Percentiles rank a stretch among this genome's conserved stretches.
Conservation (phyloP, 1,284 basidiomycete genomes). For the Xerocomus amazonicus region DNA sequence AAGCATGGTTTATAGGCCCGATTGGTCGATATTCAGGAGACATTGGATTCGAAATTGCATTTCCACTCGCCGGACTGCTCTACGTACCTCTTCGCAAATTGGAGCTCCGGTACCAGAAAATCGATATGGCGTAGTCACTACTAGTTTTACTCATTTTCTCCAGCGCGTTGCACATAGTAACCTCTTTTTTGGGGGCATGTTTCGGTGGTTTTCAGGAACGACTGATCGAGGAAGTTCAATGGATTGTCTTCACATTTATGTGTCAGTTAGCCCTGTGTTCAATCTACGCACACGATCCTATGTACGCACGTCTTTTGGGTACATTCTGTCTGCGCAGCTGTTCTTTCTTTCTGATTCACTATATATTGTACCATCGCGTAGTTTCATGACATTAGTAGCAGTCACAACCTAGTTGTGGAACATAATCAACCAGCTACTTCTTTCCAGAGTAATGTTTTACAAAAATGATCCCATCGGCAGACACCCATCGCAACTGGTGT, state of each 20-base stretch:
- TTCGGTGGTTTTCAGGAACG: slow-evolving; percentile 25
- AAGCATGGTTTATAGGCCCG: slow-evolving; percentile 72
- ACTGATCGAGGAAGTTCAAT: slow-evolving; percentile 9
- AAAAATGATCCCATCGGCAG: no score
- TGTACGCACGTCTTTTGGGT: slow-evolving; percentile 1
- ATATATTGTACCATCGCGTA: not conserved
- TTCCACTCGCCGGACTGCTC: slow-evolving; percentile 47
- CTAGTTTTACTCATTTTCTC: slow-evolving; percentile 5
- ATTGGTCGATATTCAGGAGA: slow-evolving; percentile 69
- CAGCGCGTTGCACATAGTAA: not conserved
- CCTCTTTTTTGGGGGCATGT: slow-evolving; percentile 5
- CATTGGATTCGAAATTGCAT: slow-evolving; percentile 74
- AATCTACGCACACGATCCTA: not conserved
- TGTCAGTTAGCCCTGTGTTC: not conserved
- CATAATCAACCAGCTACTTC: no score
- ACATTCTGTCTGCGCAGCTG: not conserved
- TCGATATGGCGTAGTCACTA: slow-evolving; percentile 12
- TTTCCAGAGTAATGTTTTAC: no score
- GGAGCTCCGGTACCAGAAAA: slow-evolving; percentile 37
- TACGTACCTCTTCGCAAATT: slow-evolving; percentile 57
- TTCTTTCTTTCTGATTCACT: no score
- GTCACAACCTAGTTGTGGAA: no score
- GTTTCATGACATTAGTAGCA: not conserved
- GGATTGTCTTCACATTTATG: not conserved
- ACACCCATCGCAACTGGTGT: no score